phyloP scores from a whole-genome alignment of 1,284 basidiomycete species.

The Entoloma clypeatum region DNA sequence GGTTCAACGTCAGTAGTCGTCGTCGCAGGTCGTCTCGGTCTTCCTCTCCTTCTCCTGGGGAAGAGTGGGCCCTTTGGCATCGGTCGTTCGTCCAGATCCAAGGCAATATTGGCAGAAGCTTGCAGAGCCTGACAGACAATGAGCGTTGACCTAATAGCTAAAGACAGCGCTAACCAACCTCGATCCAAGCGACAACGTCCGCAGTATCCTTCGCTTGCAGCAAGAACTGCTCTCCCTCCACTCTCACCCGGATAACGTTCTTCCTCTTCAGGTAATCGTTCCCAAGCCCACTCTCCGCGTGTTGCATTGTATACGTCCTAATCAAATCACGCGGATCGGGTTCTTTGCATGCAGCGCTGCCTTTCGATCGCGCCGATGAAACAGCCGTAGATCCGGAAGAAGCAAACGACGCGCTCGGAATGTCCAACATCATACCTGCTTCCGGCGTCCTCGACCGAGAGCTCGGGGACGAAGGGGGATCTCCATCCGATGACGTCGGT shows the following conservation, averaged over 20 bases:
- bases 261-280: conserved; percentile 94
- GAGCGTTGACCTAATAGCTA: conserved; percentile 7
- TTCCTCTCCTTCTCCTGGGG: conserved; percentile 49
- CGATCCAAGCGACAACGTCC: conserved; percentile 93
- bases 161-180: conserved; percentile 50
- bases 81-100: conserved; percentile 86
- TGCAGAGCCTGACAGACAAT: conserved; percentile 65
- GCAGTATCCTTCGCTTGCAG: conserved; percentile 86
- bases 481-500: conserved; percentile 21
- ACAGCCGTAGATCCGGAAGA: conserved; percentile 16
- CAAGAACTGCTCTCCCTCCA: conserved; percentile 96
- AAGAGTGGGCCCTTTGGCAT: conserved; percentile 87
- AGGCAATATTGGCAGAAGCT: conserved; percentile 87
- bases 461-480: neutral
- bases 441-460: conserved; percentile 4
- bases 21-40: conserved; percentile 1
- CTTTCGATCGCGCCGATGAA: conserved; percentile 9
- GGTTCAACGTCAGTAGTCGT: neutral
- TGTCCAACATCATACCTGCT: neutral
- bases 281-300: conserved; percentile 90
- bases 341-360: too few relatives aligned
- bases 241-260: conserved; percentile 91
- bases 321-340: conserved; percentile 49
- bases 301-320: conserved; percentile 77
- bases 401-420: conserved; percentile 6